Base-by-base conservation (phyloP, 345 rosid species). In the Rhodamnia rubescens region DNA sequence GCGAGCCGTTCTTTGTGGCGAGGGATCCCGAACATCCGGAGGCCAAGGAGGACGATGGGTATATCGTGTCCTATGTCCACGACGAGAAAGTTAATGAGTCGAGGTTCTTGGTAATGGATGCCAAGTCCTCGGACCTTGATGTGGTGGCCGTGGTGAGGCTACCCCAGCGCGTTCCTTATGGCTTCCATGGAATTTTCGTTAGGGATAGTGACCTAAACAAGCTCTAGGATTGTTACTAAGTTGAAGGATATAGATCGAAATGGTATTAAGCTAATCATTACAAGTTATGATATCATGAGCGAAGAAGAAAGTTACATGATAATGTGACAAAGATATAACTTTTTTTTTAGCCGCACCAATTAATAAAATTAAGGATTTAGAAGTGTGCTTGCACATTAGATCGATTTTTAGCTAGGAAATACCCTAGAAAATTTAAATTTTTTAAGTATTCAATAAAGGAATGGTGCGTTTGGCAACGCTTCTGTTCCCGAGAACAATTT, bases 1-100 rank as follows among this genome's bases (percentile, higher is more conserved):
- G 94, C 5, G 93, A 92, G 88, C 94, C 94, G 0, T 89, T 91
- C 82, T 92, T 92, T 55, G 93, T 92, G 57, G 92, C 92, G 7
- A 89, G 86, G 85, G 87, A 91, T 9, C 89, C 88, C 4, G 86
- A 85, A 15, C 83, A 88, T 84, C 87, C 89, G 6, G 85, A 85
- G 15, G 88, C 90, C 2, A 88, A 87, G 53, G 94, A 92, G 87
- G 94, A 91, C 83, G 91, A 92, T 61, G 93, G 94, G 44, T 92
- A 90, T 53, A 42, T 92, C 24, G 86, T 92, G 58, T 78, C 90
- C 1, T 92, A 89, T 83, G 91, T 90, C 85, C 93, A 92, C 49
- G 90, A 92, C 59, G 94, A 92, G 87, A 88, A 84, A 13, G 52
- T 53, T 5, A 92, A 90, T 22, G 92, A 88, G 78, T 92, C 94